Evolutionary conservation across 208 protist species (phyloP), one percentile per base, ranked within the genome.

Genomic region (Crithidia mellificae): DNA sequence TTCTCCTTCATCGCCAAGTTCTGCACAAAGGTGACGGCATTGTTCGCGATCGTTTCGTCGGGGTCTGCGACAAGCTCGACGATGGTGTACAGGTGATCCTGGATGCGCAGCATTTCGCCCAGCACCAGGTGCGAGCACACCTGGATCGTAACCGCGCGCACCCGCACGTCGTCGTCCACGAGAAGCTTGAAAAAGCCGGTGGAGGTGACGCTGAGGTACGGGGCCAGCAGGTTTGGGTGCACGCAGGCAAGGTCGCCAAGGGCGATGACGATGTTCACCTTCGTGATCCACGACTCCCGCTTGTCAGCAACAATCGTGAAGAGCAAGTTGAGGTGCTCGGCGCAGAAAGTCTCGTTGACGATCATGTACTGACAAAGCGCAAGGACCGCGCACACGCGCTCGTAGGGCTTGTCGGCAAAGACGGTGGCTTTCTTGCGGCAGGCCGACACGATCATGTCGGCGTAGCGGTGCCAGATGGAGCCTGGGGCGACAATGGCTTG

Each of bases 41-140:
- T 96, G 46, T 74, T 78, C 9, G 88, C 87, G 64, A 96, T 96
- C 25, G 82, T 77, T 56, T 86, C 80, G 69, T 96, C 84, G 6
- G 88, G 81, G 80, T 96, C 91, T 4, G 91, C 91, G 34, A 96
- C 88, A 15, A 96, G 81, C 65, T 88, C 89, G 12, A 96, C 83
- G 50, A 96, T 92, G 22, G 81, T 87, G 76, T 93, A 85, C 20
- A 96, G 69, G 75, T 94, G 87, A 53, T 96, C 88, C 47, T 81
- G 75, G 38, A 96, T 90, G 52, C 91, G 91, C 53, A 96, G 85
- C 91, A 96, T 96, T 39, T 96, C 91, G 9, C 87, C 83, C 44
- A 96, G 79, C 51, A 96, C 88, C 8, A 96, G 74, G 58, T 96
- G 91, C 9, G 91, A 94, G 76, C 91, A 96, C 32, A 96, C 88